phyloP scores from a whole-genome alignment of 2,329 filamentous ascomycete species.

The Arthrobotrys conoides region DNA sequence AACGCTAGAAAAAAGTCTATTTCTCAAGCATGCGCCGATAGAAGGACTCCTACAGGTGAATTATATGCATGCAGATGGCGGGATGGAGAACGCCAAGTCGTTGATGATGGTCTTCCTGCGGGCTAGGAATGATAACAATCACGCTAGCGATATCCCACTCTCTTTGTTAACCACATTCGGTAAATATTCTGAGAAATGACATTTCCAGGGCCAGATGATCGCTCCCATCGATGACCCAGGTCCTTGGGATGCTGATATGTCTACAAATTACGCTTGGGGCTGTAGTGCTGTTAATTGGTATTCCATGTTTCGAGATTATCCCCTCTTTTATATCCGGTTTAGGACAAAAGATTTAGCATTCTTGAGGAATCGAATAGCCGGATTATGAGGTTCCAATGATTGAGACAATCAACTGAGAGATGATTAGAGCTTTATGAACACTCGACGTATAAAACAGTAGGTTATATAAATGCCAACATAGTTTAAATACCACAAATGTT shows the following conservation, averaged over 20 bases:
- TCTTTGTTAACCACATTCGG: constrained; percentile 11
- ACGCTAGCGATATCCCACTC: constrained; percentile 18
- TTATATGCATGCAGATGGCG: neutral
- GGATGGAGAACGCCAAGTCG: neutral
- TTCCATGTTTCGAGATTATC: no score
- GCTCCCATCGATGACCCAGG: neutral
- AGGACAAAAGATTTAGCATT: neutral
- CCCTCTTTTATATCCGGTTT: neutral
- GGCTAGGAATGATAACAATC: constrained; percentile 18
- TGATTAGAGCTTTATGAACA: neutral
- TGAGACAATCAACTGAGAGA: neutral
- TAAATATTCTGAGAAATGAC: constrained; percentile 12
- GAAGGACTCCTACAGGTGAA: constrained; percentile 1
- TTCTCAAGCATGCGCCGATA: neutral
- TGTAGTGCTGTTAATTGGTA: no score
- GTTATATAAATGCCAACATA: no score
- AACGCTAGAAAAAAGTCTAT: neutral
- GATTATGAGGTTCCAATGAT: neutral
- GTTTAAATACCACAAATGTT: no score
- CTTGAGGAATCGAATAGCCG: neutral
- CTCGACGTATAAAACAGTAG: no score
- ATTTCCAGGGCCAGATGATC: constrained; percentile 15
- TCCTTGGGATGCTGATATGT: constrained; percentile 2
- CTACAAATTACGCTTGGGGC: neutral
- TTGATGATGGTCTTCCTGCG: neutral